Percentiles rank a stretch among this genome's conserved stretches.
phyloP scores from a whole-genome alignment of 139 green algal species.

The Chlorella sp. region DNA sequence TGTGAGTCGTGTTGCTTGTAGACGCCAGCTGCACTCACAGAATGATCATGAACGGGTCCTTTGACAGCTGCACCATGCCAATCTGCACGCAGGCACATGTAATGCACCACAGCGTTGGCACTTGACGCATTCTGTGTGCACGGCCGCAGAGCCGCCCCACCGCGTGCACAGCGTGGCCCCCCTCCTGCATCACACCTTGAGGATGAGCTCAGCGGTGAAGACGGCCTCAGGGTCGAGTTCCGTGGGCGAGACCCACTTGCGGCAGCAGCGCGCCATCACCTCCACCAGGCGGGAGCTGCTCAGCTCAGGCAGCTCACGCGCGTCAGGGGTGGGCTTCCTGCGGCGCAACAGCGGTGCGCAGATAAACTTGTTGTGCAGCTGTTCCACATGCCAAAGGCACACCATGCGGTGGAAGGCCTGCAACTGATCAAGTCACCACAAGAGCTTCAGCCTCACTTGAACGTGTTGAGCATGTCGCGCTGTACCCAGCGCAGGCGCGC shows the following conservation, averaged over 20 bases:
- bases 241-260: conserved; percentile 15
- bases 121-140: too few relatives aligned
- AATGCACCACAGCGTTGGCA: too few relatives aligned
- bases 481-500: conserved; percentile 9
- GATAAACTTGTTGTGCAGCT: too few relatives aligned
- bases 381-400: not conserved
- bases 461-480: not conserved
- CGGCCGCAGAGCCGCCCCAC: too few relatives aligned
- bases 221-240: conserved; percentile 7
- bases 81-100: conserved; percentile 9
- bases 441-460: too few relatives aligned
- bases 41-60: conserved; percentile 30
- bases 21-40: too few relatives aligned
- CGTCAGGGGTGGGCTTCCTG: conserved; percentile 10
- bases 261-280: conserved; percentile 30
- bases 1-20: too few relatives aligned
- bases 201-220: conserved; percentile 11
- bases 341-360: not conserved
- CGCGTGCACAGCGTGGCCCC: too few relatives aligned
- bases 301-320: conserved; percentile 26
- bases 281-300: conserved; percentile 35
- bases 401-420: too few relatives aligned
- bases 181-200: too few relatives aligned
- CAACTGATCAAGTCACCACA: too few relatives aligned
- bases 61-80: conserved; percentile 20